Percentiles rank a stretch among this genome's conserved stretches.
Evolutionary conservation across 257 asterid genomes (phyloP).

Genomic region (Ehretia macrophylla): DNA sequence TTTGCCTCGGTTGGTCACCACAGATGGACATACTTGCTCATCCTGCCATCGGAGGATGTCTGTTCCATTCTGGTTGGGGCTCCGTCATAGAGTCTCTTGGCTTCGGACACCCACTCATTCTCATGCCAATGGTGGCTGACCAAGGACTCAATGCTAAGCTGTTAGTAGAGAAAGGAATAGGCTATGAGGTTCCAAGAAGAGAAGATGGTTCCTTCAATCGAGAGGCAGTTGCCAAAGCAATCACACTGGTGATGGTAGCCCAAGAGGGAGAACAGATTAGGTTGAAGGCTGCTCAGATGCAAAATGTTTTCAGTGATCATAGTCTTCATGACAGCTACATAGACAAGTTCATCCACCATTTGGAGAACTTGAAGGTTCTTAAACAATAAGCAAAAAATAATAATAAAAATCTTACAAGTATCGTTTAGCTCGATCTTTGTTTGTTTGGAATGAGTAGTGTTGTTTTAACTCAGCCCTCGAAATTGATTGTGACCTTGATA

Average conservation of each 20-base stretch:
- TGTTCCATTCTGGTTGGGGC: constrained; percentile 54
- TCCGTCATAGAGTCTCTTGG: constrained; percentile 36
- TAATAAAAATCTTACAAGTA: too few relatives aligned
- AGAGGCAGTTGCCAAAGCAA: constrained; percentile 28
- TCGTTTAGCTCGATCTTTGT: too few relatives aligned
- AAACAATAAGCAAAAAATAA: not conserved
- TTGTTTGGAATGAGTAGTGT: too few relatives aligned
- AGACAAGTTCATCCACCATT: constrained; percentile 30
- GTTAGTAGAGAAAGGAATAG: constrained; percentile 35
- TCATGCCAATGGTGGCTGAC: constrained; percentile 41
- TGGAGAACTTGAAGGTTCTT: constrained; percentile 10
- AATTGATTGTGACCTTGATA: too few relatives aligned
- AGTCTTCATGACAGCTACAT: constrained; percentile 31
- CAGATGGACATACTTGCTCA: constrained; percentile 47
- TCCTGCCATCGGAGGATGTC: constrained; percentile 38
- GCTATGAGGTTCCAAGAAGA: constrained; percentile 38
- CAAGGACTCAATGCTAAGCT: constrained; percentile 46
- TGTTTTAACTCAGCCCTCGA: too few relatives aligned
- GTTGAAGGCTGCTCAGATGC: constrained; percentile 27
- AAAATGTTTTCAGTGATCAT: constrained; percentile 23
- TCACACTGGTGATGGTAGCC: constrained; percentile 29
- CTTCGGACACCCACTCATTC: constrained; percentile 37
- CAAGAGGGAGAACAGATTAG: constrained; percentile 26
- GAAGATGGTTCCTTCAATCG: constrained; percentile 40
- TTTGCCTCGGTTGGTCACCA: constrained; percentile 37